Percentiles rank a stretch among this genome's conserved stretches.
These are phyloP conservation scores for Candida vartiovaarae DNA, from an alignment of 805 yeast species.

Conservation along the genomic window DNA sequence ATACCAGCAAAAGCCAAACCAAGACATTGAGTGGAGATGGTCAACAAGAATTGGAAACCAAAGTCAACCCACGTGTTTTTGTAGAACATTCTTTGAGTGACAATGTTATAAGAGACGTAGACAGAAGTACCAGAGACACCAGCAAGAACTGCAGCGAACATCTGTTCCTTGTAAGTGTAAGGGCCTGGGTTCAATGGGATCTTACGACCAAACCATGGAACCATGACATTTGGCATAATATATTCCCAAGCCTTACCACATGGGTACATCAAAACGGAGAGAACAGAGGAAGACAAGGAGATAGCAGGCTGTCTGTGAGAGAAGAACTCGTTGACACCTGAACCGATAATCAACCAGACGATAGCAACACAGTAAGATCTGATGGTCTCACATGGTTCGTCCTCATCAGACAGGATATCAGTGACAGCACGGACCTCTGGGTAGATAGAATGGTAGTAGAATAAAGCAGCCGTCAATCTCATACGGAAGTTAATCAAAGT, in stretches of 20 bases:
- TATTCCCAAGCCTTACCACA: constrained; percentile 36
- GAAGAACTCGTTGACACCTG: constrained; percentile 52
- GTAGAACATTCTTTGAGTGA: constrained; percentile 27
- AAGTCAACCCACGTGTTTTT: constrained; percentile 27
- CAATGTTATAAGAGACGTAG: constrained; percentile 33
- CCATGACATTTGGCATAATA: constrained; percentile 39
- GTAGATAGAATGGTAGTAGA: constrained; percentile 44
- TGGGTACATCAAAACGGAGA: constrained; percentile 41
- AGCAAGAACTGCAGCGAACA: constrained; percentile 46
- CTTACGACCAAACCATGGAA: constrained; percentile 32
- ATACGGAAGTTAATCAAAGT: constrained; percentile 5
- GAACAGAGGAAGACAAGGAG: constrained; percentile 34
- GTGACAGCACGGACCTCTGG: constrained; percentile 63
- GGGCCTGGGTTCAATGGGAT: constrained; percentile 53
- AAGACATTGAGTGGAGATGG: constrained; percentile 50
- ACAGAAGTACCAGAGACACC: constrained; percentile 25
- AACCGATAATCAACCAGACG: constrained; percentile 44
- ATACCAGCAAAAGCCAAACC: constrained; percentile 66
- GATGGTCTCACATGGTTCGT: constrained; percentile 42
- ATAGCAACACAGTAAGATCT: constrained; percentile 32
- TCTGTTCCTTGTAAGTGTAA: constrained; percentile 59
- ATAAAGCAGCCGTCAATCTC: constrained; percentile 4
- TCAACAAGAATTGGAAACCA: constrained; percentile 47
- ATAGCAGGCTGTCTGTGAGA: constrained; percentile 48
- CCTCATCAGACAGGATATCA: constrained; percentile 42